Base-by-base conservation (phyloP, 345 rosid genomes). In the Hevea brasiliensis region DNA sequence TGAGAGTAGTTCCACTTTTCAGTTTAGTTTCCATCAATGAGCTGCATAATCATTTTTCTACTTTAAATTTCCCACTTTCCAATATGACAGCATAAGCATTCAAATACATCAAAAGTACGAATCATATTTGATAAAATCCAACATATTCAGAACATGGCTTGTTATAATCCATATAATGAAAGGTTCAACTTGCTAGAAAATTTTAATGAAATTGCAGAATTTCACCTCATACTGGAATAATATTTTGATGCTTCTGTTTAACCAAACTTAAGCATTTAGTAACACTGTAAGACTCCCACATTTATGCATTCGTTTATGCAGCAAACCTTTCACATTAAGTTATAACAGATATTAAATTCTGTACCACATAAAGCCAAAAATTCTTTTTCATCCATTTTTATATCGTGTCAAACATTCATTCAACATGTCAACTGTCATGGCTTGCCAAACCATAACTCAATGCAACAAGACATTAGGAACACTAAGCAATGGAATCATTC, bases 11-110 rank as follows among this genome's bases (percentile, higher is more conserved):
- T 57, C 99, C 99, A 40, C 77, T 48, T 81, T 74, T 88, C 77
- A 95, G 85, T 80, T 88, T 86, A 48, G 78, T 80, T 82, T 92
- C 97, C 99, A 95, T 92, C 83, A 87, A 59, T 44, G 89, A 85
- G 74, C 98, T 95, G 86, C 82, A 81, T 80, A 79, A 23, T 26
- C 44, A 79, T 59, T 17, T 24, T 13, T 47, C 27, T 60, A 20
- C 54, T 29, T 40, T 7, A 15, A 65, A 7, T 50, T 32, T 32
- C 37, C 37, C 37, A 32, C 45, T 29, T 68, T 53, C n/a, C 4
- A 24, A 21, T 20, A 53, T 4, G 29, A 51, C 48, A 54, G 61
- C 51, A 69, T 12, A 69, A 66, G 24, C 24, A 65, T 21, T 41
- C 27, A 37, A 67, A 8, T 44, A 47, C 48, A 41, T 13, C 2